Base-by-base conservation (phyloP, 768 basidiomycete species). In the Cystofilobasidium capitatum region DNA sequence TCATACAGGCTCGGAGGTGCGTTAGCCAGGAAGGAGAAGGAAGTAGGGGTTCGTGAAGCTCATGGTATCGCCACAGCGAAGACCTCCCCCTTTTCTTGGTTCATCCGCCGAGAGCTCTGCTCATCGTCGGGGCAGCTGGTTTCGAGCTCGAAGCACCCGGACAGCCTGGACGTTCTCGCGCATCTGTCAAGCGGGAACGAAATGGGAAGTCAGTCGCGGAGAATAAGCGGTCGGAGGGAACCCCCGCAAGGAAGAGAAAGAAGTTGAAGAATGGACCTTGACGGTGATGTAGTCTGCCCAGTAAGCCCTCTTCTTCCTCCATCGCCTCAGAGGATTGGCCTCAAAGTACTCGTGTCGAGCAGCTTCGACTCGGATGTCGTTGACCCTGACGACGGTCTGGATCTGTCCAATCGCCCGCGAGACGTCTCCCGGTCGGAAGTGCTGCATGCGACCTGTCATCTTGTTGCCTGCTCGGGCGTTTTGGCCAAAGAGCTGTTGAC, bases 211-310 rank as follows among this genome's bases (percentile, higher is more conserved):
- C 47, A 49, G 47, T 7, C 26, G 47, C 8, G 26, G 44, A 16
- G 44, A n/a, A 16, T 24, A 24, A 20, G 40, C 10, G 40, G 40
- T n/a, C n/a, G n/a, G n/a, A n/a, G n/a, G n/a, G n/a, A n/a, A n/a
- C n/a, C n/a, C n/a, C n/a, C n/a, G n/a, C n/a, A n/a, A n/a, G n/a
- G n/a, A n/a, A n/a, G n/a, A n/a, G n/a, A n/a, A n/a, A n/a, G n/a
- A n/a, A n/a, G n/a, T n/a, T n/a, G n/a, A n/a, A n/a, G 44, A 4
- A 55, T 31, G 51, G 29, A 55, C 51, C 29, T 31, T 31, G 31
- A 55, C 51, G 14, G 51, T 55, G 51, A 55, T 55, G 51, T 31
- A 55, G 29, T 55, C 29, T 14, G 51, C 26, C 51, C 51, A 55
- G 51, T 14, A 55, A 8, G 10, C 5, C 29, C 51, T 26, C 51